Conservation (phyloP, 257 asterid genomes). For the Coffea canephora region DNA sequence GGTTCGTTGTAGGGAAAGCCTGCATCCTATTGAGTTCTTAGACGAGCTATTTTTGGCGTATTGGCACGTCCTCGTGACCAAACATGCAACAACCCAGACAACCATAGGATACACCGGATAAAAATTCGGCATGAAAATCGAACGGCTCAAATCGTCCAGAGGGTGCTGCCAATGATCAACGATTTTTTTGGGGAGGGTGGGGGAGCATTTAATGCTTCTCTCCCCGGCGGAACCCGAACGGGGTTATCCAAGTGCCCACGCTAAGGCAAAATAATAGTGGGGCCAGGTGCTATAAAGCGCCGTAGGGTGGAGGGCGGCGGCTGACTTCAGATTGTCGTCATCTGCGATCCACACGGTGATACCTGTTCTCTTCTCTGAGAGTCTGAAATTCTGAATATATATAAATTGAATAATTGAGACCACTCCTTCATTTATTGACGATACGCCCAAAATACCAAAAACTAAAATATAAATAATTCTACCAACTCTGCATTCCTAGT, state of each 20-base stretch:
- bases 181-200: neutral
- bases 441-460: neutral
- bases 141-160: conserved; percentile 10
- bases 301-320: conserved; percentile 57
- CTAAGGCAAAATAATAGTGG: neutral
- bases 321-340: conserved; percentile 43
- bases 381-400: conserved; percentile 10
- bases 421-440: conserved; percentile 7
- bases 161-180: neutral
- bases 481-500: neutral
- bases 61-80: conserved; percentile 4
- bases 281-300: conserved; percentile 23
- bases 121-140: neutral
- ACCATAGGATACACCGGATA: neutral
- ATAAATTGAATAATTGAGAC: neutral
- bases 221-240: neutral
- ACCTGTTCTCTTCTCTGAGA: neutral
- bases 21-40: too few relatives aligned
- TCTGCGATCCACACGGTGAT: conserved; percentile 12
- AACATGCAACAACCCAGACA: neutral
- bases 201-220: conserved; percentile 19
- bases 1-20: too few relatives aligned
- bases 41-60: neutral
- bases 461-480: neutral
- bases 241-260: conserved; percentile 30